Evolutionary conservation across 352 stramenopile species (phyloP).

Genomic region (Globisporangium ultimum): DNA sequence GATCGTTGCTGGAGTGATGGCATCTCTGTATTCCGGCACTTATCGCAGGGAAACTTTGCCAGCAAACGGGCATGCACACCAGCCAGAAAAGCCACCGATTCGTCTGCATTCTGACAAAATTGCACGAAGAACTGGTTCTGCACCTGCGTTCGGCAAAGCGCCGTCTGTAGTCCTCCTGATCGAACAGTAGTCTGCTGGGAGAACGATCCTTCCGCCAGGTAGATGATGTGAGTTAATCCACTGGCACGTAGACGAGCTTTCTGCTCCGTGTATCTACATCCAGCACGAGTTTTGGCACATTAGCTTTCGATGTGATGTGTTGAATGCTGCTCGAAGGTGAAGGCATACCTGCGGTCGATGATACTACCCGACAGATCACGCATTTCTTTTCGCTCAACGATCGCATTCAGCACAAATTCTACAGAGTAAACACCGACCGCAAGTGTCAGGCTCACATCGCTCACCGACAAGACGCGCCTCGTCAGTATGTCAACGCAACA

Average conservation of each 20-base stretch:
- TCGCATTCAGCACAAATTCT: constrained; percentile 81
- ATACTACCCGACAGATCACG: constrained; percentile 79
- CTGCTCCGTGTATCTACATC: constrained; percentile 63
- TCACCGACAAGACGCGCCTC: too few species aligned
- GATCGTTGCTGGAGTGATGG: neutral
- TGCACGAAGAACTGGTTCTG: constrained; percentile 86
- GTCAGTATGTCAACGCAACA: neutral
- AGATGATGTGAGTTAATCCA: constrained; percentile 76
- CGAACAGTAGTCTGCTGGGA: constrained; percentile 67
- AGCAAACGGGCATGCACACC: constrained; percentile 64
- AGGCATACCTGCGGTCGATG: constrained; percentile 36
- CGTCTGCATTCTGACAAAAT: constrained; percentile 68
- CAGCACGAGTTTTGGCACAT: neutral
- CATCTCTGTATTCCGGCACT: constrained; percentile 34
- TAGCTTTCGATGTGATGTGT: neutral
- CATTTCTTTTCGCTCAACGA: constrained; percentile 84
- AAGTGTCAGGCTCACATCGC: too few species aligned
- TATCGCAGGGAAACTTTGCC: constrained; percentile 37
- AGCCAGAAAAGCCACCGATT: constrained; percentile 71
- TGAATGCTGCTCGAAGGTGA: neutral
- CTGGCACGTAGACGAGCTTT: constrained; percentile 64
- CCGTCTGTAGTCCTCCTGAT: constrained; percentile 54
- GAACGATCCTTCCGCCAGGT: constrained; percentile 81
- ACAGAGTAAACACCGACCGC: neutral
- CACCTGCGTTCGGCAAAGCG: constrained; percentile 75